Evolutionary conservation across 345 rosid species (phyloP).

Genomic region (Linum lewisii): DNA sequence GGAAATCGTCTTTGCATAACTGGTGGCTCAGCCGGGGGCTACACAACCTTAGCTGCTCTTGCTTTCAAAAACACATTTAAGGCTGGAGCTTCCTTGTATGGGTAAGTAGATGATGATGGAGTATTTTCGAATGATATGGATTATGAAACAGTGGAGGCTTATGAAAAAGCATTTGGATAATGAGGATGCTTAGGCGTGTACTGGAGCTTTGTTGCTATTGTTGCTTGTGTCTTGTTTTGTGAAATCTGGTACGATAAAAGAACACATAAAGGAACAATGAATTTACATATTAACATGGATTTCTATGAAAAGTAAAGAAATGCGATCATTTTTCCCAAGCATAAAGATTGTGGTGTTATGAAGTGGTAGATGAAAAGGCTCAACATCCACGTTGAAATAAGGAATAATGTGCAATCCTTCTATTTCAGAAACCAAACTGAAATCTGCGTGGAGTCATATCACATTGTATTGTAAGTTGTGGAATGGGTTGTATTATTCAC

Average conservation of each 20-base stretch:
- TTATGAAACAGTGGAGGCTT: neutral
- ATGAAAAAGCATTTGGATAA: constrained; percentile 1
- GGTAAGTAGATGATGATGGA: constrained; percentile 34
- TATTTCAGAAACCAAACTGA: neutral
- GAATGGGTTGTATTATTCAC: no score
- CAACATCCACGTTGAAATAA: no score
- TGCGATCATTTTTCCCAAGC: no score
- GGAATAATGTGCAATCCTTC: neutral
- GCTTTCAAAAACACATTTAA: constrained; percentile 79
- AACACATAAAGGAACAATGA: no score
- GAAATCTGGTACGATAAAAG: neutral
- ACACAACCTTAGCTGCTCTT: constrained; percentile 88
- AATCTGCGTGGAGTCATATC: neutral
- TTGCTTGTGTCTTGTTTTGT: neutral
- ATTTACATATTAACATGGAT: neutral
- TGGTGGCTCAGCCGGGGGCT: constrained; percentile 98
- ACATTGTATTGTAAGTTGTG: no score
- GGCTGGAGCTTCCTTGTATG: constrained; percentile 89
- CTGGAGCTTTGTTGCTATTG: neutral
- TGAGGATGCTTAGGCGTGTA: neutral
- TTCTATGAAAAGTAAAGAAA: no score
- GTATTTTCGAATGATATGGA: neutral
- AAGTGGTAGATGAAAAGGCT: neutral
- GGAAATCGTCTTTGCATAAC: constrained; percentile 72
- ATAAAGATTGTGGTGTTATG: no score